These are phyloP conservation scores for Xylaria venustula DNA, from an alignment of 495 filamentous ascomycete genomes.

Conservation along the genomic window DNA sequence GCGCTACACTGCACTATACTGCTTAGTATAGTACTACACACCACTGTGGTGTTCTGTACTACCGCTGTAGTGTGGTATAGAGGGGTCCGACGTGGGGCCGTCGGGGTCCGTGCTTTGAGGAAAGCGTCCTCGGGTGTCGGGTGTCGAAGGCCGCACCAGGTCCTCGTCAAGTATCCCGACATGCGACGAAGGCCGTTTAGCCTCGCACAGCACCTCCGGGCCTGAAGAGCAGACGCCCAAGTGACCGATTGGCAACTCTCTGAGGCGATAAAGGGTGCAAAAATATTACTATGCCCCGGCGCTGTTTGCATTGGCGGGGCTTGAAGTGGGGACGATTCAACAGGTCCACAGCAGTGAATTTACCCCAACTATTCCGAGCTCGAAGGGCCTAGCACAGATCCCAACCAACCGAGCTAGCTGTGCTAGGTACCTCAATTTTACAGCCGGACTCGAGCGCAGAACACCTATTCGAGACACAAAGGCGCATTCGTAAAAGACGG, in stretches of 20 bases:
- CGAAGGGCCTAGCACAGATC: background rate
- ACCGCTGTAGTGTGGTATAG: too few relatives aligned
- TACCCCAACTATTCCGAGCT: slow-evolving; percentile 16
- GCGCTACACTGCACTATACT: background rate
- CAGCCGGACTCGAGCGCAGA: background rate
- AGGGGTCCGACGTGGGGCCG: background rate
- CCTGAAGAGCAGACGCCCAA: too few relatives aligned
- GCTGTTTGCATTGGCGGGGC: background rate
- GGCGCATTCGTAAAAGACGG: too few relatives aligned
- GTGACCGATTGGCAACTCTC: too few relatives aligned
- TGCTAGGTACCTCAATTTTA: background rate
- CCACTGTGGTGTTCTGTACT: too few relatives aligned
- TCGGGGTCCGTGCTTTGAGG: slow-evolving; percentile 4
- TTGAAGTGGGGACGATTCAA: slow-evolving; percentile 11
- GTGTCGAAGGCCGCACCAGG: background rate
- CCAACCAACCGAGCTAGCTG: background rate
- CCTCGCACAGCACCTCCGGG: too few relatives aligned
- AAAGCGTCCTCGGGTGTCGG: background rate
- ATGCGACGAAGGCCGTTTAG: background rate
- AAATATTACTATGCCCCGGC: background rate
- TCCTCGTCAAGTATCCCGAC: slow-evolving; percentile 1
- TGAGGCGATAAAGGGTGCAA: background rate
- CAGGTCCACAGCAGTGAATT: slow-evolving; percentile 10
- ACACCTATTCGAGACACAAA: background rate
- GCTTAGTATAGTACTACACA: background rate